Percentiles rank a stretch among this genome's conserved stretches.
phyloP scores from a whole-genome alignment of 805 yeast genomes.

The Cyberlindnera lachancei region DNA sequence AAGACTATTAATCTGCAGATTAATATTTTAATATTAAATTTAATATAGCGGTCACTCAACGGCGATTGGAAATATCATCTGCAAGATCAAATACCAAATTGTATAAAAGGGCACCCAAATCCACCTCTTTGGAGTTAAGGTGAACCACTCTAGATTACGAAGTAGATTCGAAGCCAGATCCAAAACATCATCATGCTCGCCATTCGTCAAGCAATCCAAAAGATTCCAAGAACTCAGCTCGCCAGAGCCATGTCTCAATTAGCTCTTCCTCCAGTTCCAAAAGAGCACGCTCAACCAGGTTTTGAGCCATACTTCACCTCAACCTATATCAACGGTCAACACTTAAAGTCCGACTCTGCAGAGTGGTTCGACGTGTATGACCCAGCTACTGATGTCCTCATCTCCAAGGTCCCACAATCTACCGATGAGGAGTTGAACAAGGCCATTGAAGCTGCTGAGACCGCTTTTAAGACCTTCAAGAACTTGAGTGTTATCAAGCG shows the following conservation, averaged over 20 bases:
- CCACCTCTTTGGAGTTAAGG: too few relatives aligned
- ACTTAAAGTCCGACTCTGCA: slow-evolving; percentile 39
- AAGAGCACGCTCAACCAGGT: slow-evolving; percentile 30
- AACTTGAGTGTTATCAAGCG: slow-evolving; percentile 39
- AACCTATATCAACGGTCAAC: slow-evolving; percentile 38
- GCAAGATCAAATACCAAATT: too few relatives aligned
- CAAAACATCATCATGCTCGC: not conserved
- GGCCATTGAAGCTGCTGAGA: slow-evolving; percentile 58
- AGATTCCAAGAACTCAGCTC: slow-evolving; percentile 1
- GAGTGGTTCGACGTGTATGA: slow-evolving; percentile 66
- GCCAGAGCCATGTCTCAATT: slow-evolving; percentile 13
- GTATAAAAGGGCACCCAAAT: too few relatives aligned
- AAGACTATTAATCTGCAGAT: too few relatives aligned
- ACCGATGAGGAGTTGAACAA: slow-evolving; percentile 57
- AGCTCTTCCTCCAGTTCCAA: slow-evolving; percentile 28
- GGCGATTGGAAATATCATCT: too few relatives aligned
- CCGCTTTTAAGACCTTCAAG: slow-evolving; percentile 55
- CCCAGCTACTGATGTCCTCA: slow-evolving; percentile 65
- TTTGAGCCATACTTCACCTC: slow-evolving; percentile 44
- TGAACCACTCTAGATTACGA: too few relatives aligned
- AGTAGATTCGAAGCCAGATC: too few relatives aligned
- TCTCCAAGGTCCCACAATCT: slow-evolving; percentile 64
- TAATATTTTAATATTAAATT: too few relatives aligned
- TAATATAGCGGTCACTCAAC: too few relatives aligned
- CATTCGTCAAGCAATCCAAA: not conserved